Evolutionary conservation across 176 grass and related monocot genomes (phyloP).

Genomic region (Chrysopogon serrulatus): DNA sequence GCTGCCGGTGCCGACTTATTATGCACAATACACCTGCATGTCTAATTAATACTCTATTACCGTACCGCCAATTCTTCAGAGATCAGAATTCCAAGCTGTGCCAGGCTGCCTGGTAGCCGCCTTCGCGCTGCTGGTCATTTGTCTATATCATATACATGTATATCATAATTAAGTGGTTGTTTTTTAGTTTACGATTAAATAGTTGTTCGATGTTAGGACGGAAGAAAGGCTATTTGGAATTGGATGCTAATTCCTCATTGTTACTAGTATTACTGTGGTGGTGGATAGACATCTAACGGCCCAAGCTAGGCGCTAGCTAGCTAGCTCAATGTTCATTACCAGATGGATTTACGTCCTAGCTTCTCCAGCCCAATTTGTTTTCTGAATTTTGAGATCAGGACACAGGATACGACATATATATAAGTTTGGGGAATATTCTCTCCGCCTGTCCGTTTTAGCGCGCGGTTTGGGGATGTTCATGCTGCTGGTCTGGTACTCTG

Average conservation of each 20-base stretch:
- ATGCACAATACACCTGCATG: not conserved
- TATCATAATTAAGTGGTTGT: too few relatives aligned
- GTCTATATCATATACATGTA: too few relatives aligned
- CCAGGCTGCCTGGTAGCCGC: not conserved
- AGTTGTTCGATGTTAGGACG: not conserved
- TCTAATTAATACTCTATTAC: not conserved
- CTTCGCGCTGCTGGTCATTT: too few relatives aligned
- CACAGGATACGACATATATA: not conserved
- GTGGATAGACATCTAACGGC: not conserved
- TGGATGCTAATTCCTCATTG: not conserved
- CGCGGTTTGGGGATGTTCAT: not conserved
- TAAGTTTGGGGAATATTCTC: not conserved
- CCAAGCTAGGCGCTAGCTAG: not conserved
- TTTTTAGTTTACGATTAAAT: not conserved
- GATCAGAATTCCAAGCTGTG: not conserved
- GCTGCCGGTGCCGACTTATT: not conserved
- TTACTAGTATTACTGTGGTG: not conserved
- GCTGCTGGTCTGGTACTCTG: too few relatives aligned
- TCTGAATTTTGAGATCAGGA: not conserved
- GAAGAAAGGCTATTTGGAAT: not conserved
- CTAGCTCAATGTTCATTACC: conserved; percentile 1
- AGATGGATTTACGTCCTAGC: conserved; percentile 13
- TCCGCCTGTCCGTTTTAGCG: not conserved
- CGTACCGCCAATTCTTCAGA: not conserved
- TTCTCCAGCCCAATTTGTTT: conserved; percentile 19